phyloP scores from a whole-genome alignment of 345 rosid genomes.

The Nasturtium officinale region DNA sequence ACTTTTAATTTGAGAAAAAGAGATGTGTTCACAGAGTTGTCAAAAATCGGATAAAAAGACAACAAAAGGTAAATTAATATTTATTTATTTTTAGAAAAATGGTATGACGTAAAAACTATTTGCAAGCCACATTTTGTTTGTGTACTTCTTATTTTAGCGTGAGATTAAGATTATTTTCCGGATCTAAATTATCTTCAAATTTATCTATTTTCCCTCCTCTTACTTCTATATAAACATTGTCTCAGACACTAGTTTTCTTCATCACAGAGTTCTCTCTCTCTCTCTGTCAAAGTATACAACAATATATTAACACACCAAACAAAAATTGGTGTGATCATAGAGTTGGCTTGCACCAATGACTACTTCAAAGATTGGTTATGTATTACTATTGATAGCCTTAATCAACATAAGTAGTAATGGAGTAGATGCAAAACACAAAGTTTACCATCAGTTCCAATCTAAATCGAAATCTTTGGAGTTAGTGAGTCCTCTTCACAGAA shows the following conservation, averaged over 20 bases:
- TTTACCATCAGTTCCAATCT: constrained; percentile 49
- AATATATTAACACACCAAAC: background rate
- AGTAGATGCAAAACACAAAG: constrained; percentile 58
- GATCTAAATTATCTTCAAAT: constrained; percentile 10
- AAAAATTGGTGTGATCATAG: constrained; percentile 14
- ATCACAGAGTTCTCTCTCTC: constrained; percentile 21
- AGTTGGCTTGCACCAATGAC: constrained; percentile 30
- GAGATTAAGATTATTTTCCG: constrained; percentile 31
- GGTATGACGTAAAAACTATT: too few species aligned
- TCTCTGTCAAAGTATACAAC: background rate
- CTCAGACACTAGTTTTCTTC: constrained; percentile 1
- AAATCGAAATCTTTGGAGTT: constrained; percentile 22
- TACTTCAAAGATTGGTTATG: constrained; percentile 20
- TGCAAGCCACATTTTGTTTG: constrained; percentile 8
- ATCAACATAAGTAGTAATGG: constrained; percentile 41
- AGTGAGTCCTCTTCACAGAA: constrained; percentile 48
- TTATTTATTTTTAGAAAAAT: too few species aligned
- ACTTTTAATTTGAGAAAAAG: background rate
- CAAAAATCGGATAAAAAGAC: constrained; percentile 1
- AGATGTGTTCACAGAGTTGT: background rate
- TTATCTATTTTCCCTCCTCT: background rate
- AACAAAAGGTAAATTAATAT: too few species aligned
- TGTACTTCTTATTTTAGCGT: constrained; percentile 28
- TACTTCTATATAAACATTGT: background rate
- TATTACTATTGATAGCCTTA: constrained; percentile 33